Base-by-base conservation (phyloP, 306 rosid genomes). In the Vicia villosa region DNA sequence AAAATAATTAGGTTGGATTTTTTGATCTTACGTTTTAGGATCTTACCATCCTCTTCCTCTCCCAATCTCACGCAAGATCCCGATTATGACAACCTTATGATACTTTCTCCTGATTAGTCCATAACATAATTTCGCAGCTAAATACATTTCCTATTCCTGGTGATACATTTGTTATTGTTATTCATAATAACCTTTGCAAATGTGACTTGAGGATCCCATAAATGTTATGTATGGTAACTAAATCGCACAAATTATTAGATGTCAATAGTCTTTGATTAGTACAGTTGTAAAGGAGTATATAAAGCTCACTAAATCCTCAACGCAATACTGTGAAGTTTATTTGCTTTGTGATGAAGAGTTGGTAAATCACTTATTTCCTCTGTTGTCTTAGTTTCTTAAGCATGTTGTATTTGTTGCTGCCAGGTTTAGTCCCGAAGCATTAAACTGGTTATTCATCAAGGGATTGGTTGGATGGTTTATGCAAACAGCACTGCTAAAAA, bases 351-450 rank as follows among this genome's bases (percentile, higher is more conserved):
- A 36, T 52, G 55, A 34, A 52, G 78, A 69, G 26, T 68, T 37
- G 51, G 26, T 22, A 51, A 20, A 37, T 22, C 73, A 68, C 41
- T 12, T 46, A 2, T 43, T 10, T 5, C 47, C 14, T 41, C 1
- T 16, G 50, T 56, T 66, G 51, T 47, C 55, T 4, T 13, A 14
- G 37, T 69, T 77, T 75, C 61, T 56, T 17, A 57, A 64, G 15
- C 52, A 37, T 68, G 51, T 15, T 62, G n/a, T 57, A n/a, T 62
- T 69, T 19, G 17, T 81, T 78, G 5, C 20, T 46, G 42, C 45
- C 89, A 90, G 98, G 86, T 94, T 94, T 84, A 85, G 94, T 75
- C 98, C 96, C 28, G 97, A 85, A 68, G 92, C 96, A 72, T 75
- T 90, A 69, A 90, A 89, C 81, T 94, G 91, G 95, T 77, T 94